Conservation (phyloP, 106 monocot species). For the Cymbidium sinense region DNA sequence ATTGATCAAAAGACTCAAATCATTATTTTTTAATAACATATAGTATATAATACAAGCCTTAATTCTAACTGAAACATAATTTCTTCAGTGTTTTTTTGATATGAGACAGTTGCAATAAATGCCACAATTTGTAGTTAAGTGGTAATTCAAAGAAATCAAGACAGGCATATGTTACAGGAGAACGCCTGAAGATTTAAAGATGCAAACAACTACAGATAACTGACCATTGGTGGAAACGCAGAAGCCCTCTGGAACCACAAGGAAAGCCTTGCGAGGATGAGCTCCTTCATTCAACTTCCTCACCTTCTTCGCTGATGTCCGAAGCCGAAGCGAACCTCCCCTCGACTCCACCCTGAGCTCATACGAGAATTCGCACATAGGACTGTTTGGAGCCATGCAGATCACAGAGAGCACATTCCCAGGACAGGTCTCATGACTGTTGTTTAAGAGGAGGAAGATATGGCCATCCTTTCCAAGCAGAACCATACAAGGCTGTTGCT, state of each 20-base stretch:
- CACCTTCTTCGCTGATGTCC: constrained; percentile 15
- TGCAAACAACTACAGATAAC: no score
- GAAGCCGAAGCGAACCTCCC: constrained; percentile 24
- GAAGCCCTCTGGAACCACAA: constrained; percentile 46
- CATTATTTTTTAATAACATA: no score
- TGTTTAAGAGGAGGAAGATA: constrained; percentile 49
- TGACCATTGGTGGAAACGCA: neutral
- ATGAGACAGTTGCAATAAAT: no score
- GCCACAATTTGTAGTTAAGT: no score
- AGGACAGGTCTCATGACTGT: neutral
- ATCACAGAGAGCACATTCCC: constrained; percentile 28
- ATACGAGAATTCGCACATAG: constrained; percentile 20
- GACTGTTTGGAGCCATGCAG: constrained; percentile 11
- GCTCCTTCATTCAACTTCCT: constrained; percentile 31
- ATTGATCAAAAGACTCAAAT: no score
- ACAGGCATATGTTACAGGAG: no score
- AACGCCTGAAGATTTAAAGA: no score
- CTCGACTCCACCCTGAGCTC: constrained; percentile 16
- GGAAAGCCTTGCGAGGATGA: constrained; percentile 23
- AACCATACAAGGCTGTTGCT: constrained; percentile 15
- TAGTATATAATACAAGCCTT: no score
- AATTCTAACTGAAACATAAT: no score
- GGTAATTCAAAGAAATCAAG: no score
- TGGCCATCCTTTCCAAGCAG: constrained; percentile 26
- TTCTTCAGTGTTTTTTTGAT: no score